Evolutionary conservation across 1,284 basidiomycete genomes (phyloP).

Genomic region (Tilletia setariae): DNA sequence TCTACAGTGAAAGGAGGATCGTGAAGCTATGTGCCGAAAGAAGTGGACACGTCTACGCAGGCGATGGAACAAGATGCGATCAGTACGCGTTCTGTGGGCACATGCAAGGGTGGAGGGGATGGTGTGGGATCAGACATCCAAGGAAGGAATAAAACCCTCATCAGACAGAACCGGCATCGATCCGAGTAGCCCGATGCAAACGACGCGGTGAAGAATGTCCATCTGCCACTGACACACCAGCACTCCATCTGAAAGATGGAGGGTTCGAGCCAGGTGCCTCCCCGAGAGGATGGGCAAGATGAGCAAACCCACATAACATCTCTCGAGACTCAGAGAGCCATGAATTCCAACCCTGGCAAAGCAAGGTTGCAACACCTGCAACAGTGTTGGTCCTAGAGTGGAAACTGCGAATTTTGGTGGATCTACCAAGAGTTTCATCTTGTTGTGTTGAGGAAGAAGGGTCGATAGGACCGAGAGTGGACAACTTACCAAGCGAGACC

Average conservation of each 20-base stretch:
- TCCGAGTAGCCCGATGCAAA: conserved; percentile 26
- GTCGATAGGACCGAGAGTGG: neutral
- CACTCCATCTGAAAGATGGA: conserved; percentile 45
- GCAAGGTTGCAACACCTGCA: conserved; percentile 29
- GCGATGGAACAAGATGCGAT: neutral
- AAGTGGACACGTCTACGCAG: conserved; percentile 1
- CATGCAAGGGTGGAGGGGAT: neutral
- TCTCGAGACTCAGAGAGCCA: conserved; percentile 51
- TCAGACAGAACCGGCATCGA: conserved; percentile 53
- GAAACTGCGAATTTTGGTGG: conserved; percentile 56
- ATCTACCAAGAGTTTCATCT: conserved; percentile 54
- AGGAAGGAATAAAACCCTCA: conserved; percentile 55
- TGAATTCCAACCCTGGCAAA: conserved; percentile 36
- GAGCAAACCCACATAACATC: conserved; percentile 34
- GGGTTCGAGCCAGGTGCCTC: conserved; percentile 53
- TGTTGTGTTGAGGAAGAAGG: conserved; percentile 14
- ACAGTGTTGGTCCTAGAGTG: conserved; percentile 49
- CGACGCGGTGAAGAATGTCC: conserved; percentile 49
- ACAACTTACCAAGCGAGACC: neutral
- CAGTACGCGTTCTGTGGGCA: conserved; percentile 12
- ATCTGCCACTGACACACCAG: conserved; percentile 44
- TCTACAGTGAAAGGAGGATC: conserved; percentile 21
- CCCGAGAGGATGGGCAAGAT: conserved; percentile 37
- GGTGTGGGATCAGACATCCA: conserved; percentile 53
- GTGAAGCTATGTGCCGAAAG: neutral